phyloP scores from a whole-genome alignment of 768 basidiomycete species.

The Cubamyces sp. region DNA sequence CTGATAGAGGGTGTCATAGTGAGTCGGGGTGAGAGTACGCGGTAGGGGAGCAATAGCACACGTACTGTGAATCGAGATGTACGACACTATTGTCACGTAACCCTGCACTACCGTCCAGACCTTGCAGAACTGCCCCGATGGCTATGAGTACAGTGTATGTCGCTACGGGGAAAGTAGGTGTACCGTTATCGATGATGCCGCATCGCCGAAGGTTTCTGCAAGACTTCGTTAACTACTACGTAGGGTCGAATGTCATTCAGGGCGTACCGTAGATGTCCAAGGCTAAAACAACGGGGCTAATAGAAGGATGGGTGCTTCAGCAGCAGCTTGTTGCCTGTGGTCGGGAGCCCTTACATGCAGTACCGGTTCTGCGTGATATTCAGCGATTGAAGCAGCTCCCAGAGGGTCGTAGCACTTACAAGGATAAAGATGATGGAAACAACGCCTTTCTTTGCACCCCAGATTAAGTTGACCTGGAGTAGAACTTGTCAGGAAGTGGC shows the following conservation, averaged over 20 bases:
- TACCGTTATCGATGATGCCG: conserved; percentile 23
- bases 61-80: conserved; percentile 35
- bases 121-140: conserved; percentile 29
- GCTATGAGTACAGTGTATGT: not conserved
- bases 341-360: conserved; percentile 27
- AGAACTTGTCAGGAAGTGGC: not conserved
- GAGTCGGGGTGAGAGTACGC: not conserved
- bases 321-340: not conserved
- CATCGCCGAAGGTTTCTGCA: conserved; percentile 29
- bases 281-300: conserved; percentile 31
- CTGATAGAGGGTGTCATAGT: conserved; percentile 6
- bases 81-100: conserved; percentile 34
- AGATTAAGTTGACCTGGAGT: conserved; percentile 30
- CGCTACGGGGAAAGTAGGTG: not conserved
- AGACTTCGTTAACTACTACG: not conserved
- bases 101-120: conserved; percentile 33
- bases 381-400: not conserved
- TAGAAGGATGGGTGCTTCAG: not conserved
- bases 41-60: not conserved
- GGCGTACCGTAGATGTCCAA: conserved; percentile 33
- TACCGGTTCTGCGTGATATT: conserved; percentile 32
- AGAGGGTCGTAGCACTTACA: conserved; percentile 19
- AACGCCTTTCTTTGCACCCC: conserved; percentile 28
- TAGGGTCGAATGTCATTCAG: not conserved
- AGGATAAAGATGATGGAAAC: conserved; percentile 34